Conservation (phyloP, 495 filamentous ascomycete species). For the Hyphodiscus hymeniophilus region DNA sequence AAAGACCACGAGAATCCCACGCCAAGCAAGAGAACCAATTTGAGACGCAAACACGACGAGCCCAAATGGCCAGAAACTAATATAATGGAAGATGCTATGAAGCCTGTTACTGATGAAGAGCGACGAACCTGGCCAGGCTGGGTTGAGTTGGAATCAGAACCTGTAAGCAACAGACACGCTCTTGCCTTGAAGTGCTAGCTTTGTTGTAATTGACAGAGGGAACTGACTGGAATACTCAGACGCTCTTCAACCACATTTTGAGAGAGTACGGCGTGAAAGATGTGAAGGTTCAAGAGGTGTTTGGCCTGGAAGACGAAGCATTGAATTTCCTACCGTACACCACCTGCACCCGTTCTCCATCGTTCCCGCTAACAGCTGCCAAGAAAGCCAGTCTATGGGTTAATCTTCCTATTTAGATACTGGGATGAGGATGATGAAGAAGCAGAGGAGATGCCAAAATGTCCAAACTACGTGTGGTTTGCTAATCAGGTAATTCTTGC, state of each 20-base stretch:
- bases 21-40: not conserved
- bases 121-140: conserved; percentile 53
- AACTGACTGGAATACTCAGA: conserved; percentile 34
- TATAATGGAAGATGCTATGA: conserved; percentile 7
- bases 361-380: not conserved
- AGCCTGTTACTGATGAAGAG: conserved; percentile 28
- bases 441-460: conserved; percentile 39
- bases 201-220: not conserved
- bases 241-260: conserved; percentile 78
- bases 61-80: not conserved
- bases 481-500: conserved; percentile 65
- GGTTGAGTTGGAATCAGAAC: conserved; percentile 86
- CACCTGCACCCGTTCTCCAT: not conserved
- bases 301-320: conserved; percentile 60
- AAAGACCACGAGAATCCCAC: not conserved
- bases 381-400: conserved; percentile 66
- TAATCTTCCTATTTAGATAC: conserved; percentile 77
- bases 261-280: conserved; percentile 65
- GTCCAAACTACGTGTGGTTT: conserved; percentile 77
- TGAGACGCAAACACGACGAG: not conserved
- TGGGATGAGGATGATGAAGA: conserved; percentile 47
- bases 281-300: conserved; percentile 72
- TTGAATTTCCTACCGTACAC: conserved; percentile 57
- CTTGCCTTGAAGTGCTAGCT: not conserved
- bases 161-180: conserved; percentile 41